Percentiles rank a stretch among this genome's conserved stretches.
phyloP scores from a whole-genome alignment of 441 rosid species.

The Mallotus repandus region DNA sequence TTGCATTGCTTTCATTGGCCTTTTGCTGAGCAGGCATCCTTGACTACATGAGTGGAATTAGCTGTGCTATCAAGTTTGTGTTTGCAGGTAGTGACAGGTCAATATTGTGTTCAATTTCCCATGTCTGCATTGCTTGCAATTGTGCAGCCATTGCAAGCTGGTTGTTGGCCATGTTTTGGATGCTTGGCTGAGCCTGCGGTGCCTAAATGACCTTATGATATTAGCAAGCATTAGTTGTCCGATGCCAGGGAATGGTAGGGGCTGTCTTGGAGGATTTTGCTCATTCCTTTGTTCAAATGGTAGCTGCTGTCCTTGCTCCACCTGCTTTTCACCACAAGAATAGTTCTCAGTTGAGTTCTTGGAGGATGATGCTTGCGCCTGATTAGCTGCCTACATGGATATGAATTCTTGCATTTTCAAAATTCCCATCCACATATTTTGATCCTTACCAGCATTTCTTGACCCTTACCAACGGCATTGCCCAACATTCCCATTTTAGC shows the following conservation, averaged over 20 bases:
- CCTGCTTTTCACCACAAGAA: no score
- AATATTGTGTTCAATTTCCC: no score
- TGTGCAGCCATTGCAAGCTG: no score
- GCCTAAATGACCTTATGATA: slow-evolving; percentile 73
- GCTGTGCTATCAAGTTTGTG: slow-evolving; percentile 80
- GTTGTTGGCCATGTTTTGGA: slow-evolving; percentile 26
- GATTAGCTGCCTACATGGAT: no score
- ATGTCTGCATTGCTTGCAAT: no score
- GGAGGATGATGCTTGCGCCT: no score
- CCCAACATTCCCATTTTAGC: slow-evolving; percentile 73
- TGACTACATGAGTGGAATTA: slow-evolving; percentile 69
- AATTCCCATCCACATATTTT: slow-evolving; percentile 59
- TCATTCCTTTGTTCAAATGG: slow-evolving; percentile 68
- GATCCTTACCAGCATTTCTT: slow-evolving; percentile 51
- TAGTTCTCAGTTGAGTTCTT: no score
- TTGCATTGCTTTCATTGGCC: slow-evolving; percentile 57
- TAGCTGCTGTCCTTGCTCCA: slow-evolving; percentile 26
- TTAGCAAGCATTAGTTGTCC: slow-evolving; percentile 64
- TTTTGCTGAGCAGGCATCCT: slow-evolving; percentile 83
- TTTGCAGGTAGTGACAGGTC: slow-evolving; percentile 17
- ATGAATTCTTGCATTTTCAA: slow-evolving; percentile 32
- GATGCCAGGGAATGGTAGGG: slow-evolving; percentile 19
- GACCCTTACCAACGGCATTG: slow-evolving; percentile 18
- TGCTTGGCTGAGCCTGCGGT: slow-evolving; percentile 33
- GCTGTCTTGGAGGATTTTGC: slow-evolving; percentile 51